Evolutionary conservation across 768 basidiomycete genomes (phyloP), one percentile per base, ranked within the genome.

Genomic region (Lyophyllum semitale): DNA sequence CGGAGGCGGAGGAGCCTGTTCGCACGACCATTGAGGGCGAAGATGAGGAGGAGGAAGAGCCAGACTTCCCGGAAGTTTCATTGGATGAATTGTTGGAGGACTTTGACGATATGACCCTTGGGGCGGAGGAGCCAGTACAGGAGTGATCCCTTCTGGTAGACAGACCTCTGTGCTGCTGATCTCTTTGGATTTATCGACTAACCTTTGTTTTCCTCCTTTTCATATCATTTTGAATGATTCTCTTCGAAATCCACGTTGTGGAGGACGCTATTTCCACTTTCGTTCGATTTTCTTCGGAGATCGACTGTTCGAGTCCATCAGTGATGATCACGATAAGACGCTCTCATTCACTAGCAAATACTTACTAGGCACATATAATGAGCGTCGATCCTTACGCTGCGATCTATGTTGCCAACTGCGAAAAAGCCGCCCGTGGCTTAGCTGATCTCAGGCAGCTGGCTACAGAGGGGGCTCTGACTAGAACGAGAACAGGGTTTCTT

Each of bases 81-180:
- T 68, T 96, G 64, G 85, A 94, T 61, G 95, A 98, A 71, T 70
- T 98, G 58, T 71, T 98, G 64, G 93, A 97, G 55, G 86, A 89
- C 69, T 94, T 97, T 63, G 94, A 97, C 62, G 93, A 93, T 71
- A 81, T 98, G 87, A 92, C 87, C 8, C 77, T 97, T 35, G 82
- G 79, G 6, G 76, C 79, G 8, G 71, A 68, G 44, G 70, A 64
- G 25, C 50, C 35, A 15, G 47, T 37, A 15, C 42, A 53, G 23
- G 51, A 50, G 51, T 60, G 45, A 44, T 35, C 4, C 33, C n/a
- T 15, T 38, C n/a, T 15, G 18, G 17, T 9, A 38, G 15, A 38
- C 18, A n/a, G 9, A 38, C 11, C 37, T 38, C 17, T n/a, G n/a
- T 38, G 17, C 37, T 18, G n/a, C 37, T n/a, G 37, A 18, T 38